Base-by-base conservation (phyloP, 1,284 basidiomycete genomes). In the Porodaedalea pini region DNA sequence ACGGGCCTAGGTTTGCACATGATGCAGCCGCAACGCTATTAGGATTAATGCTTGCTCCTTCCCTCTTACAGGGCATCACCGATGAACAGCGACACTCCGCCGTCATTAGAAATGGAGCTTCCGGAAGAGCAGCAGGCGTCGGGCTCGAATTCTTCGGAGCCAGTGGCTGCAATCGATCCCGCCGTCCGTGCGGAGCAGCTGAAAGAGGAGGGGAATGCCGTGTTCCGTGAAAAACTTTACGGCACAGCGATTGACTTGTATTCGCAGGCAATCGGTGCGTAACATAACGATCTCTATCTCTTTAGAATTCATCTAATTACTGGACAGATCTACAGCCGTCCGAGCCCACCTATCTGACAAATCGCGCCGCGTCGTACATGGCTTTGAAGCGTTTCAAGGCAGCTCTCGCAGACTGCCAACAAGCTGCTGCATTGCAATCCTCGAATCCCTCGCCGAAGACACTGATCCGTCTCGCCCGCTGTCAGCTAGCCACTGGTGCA, bases 311-410 rank as follows among this genome's bases (percentile, higher is more conserved):
- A 31, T 11, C n/a, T 19, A 17, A 36, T 29, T 10, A 21, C 8
- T 17, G 21, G 61, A 52, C 68, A 88, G 84, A 84, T 59, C 71
- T 88, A 57, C 83, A 85, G 60, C 75, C 87, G 0, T 67, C 77
- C 3, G 87, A 93, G 66, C 83, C 90, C 1, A 79, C 88, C 0
- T 93, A 89, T 67, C 76, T 88, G 59, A 90, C 90, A 13, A 95
- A 95, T 70, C 84, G 92, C 41, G 92, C 92, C 0, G 92, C 92
- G 2, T 86, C 92, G 2, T 83, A 88, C 67, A 94, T 95, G 84
- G 80, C 84, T 0, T 68, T 90, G 55, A 92, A 92, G 67, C 80
- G 80, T 44, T 94, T 89, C 76, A 77, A 80, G 36, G 72, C 75
- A 1, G 92, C 92, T 0, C 74, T 94, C 8, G 76, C 79, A 36